phyloP scores from a whole-genome alignment of 1,284 basidiomycete species.

The Trametes polyzona region DNA sequence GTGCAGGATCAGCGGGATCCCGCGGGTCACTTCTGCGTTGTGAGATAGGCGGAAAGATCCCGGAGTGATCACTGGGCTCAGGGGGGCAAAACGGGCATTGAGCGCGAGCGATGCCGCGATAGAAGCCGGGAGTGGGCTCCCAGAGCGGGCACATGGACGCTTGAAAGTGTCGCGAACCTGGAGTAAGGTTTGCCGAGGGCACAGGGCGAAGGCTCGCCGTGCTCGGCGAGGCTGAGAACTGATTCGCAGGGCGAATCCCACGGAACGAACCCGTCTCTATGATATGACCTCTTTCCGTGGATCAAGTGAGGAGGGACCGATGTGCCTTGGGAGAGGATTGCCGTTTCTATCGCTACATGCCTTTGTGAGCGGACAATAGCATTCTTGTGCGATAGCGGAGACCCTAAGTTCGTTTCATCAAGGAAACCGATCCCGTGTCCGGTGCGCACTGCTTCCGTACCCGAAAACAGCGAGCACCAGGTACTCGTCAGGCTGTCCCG shows the following conservation, averaged over 20 bases:
- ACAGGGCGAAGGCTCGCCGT: background rate
- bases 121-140: background rate
- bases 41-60: background rate
- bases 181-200: background rate
- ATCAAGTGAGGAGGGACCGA: no score
- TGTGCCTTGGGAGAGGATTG: no score
- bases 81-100: background rate
- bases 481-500: no score
- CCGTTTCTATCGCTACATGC: constrained; percentile 3
- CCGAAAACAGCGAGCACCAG: no score
- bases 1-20: constrained; percentile 1
- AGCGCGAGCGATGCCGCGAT: background rate
- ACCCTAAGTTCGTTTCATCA: background rate
- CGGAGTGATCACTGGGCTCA: background rate
- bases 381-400: background rate
- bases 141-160: background rate
- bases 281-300: no score
- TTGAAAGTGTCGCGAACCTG: background rate
- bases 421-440: background rate
- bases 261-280: no score
- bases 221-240: background rate
- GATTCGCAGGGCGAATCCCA: no score
- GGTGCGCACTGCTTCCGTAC: no score
- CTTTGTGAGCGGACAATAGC: constrained; percentile 2
- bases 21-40: background rate